Evolutionary conservation across 306 rosid species (phyloP).

Genomic region (Acacia crassicarpa): DNA sequence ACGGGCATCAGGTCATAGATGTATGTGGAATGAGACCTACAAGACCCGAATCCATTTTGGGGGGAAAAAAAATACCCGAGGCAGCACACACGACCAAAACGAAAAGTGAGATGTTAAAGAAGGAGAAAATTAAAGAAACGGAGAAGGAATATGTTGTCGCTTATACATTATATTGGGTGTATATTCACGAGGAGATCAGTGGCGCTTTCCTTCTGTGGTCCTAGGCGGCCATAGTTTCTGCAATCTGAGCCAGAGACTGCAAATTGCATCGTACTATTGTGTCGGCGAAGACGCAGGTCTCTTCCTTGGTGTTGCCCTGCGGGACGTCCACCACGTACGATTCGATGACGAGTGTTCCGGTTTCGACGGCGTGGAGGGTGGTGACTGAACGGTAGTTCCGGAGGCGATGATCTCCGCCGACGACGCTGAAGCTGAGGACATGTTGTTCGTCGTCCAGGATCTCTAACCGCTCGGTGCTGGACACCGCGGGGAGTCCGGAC

Average conservation of each 20-base stretch:
- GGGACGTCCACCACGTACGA: conserved; percentile 67
- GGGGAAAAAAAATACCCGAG: conserved; percentile 24
- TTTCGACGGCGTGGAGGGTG: conserved; percentile 44
- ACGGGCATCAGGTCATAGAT: background rate
- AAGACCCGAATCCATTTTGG: conserved; percentile 32
- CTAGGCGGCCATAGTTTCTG: conserved; percentile 31
- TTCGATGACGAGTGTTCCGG: conserved; percentile 48
- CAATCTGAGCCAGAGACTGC: conserved; percentile 55
- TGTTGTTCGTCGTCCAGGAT: conserved; percentile 62
- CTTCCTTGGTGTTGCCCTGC: conserved; percentile 60
- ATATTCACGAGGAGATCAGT: background rate
- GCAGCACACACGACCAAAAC: background rate
- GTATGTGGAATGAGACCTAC: background rate
- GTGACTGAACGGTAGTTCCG: conserved; percentile 63
- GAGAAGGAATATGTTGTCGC: background rate
- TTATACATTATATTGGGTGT: background rate
- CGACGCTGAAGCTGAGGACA: conserved; percentile 60
- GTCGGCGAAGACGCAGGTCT: conserved; percentile 56
- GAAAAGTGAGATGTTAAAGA: background rate
- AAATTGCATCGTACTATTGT: conserved; percentile 66
- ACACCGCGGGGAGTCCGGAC: conserved; percentile 61
- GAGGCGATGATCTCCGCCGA: conserved; percentile 62
- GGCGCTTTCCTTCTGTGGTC: background rate
- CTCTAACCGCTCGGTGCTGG: conserved; percentile 60
- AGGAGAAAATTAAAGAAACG: background rate